A percentile compares a stretch with the other conserved stretches of the same genome.
Conservation (phyloP, 108 stramenopile species). For the Skeletonema potamos region DNA sequence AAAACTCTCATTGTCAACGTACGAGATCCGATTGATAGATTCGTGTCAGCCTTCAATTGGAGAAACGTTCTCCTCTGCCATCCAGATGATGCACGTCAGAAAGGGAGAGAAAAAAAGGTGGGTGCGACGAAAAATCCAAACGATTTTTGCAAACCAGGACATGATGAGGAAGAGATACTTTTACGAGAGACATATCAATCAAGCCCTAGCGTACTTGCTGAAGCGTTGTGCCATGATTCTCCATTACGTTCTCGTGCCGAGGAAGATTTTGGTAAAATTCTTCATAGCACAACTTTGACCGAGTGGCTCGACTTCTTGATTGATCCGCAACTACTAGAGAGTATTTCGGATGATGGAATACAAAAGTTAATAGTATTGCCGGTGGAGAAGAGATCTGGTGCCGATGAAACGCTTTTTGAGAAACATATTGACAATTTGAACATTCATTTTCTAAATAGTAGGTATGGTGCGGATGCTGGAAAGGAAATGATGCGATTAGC, state of each 20-base stretch:
- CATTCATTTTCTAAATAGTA: neutral
- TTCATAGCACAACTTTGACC: conserved; percentile 7
- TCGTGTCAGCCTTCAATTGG: conserved; percentile 52
- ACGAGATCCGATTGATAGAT: conserved; percentile 62
- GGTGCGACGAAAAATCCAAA: neutral
- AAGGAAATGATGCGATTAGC: neutral
- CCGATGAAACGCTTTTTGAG: conserved; percentile 3
- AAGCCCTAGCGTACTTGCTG: conserved; percentile 11
- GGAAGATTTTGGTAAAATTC: neutral
- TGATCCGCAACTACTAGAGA: neutral
- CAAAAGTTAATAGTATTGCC: conserved; percentile 15
- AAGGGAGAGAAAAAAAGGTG: neutral
- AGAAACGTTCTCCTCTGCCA: conserved; percentile 3
- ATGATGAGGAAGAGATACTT: conserved; percentile 3
- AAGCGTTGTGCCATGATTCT: conserved; percentile 21
- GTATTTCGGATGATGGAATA: neutral
- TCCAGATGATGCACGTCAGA: conserved; percentile 11
- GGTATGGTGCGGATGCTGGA: neutral
- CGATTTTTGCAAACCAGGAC: neutral
- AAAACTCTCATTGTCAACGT: conserved; percentile 43
- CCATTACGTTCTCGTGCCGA: neutral
- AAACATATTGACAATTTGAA: neutral
- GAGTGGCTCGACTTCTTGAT: conserved; percentile 27
- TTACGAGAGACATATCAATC: conserved; percentile 13
- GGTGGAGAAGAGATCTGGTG: neutral